These are phyloP conservation scores for Mycena maculata DNA, from an alignment of 768 basidiomycete species.

Conservation along the genomic window DNA sequence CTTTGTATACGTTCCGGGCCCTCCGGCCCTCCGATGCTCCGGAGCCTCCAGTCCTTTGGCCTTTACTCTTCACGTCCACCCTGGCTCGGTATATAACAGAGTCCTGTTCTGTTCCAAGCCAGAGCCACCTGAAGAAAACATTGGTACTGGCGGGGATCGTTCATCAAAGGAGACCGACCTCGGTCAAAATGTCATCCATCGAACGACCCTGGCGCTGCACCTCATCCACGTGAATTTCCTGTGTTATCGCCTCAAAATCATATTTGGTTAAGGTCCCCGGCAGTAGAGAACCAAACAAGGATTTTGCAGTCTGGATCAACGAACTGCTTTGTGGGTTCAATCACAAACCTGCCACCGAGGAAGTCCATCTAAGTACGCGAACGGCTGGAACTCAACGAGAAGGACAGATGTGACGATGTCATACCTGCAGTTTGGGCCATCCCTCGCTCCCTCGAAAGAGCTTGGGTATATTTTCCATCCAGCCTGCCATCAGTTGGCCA, in stretches of 20 bases:
- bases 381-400: not conserved
- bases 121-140: not conserved
- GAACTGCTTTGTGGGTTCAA: slow-evolving; percentile 20
- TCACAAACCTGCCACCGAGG: not conserved
- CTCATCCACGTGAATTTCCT: slow-evolving; percentile 24
- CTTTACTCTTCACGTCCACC: no score
- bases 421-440: slow-evolving; percentile 27
- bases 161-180: not conserved
- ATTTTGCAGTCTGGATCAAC: slow-evolving; percentile 26
- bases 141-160: not conserved
- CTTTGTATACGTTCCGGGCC: no score
- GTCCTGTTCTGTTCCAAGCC: slow-evolving; percentile 23
- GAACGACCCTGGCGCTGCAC: slow-evolving; percentile 15
- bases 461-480: not conserved
- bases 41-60: no score
- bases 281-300: slow-evolving; percentile 5
- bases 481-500: no score
- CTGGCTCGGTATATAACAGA: no score
- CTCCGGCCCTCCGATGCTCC: no score
- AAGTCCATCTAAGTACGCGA: slow-evolving; percentile 25
- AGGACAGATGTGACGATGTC: not conserved
- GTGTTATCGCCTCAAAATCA: slow-evolving; percentile 16
- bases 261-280: not conserved
- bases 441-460: slow-evolving; percentile 5
- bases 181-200: slow-evolving; percentile 4